Conservation (phyloP, 2,329 filamentous ascomycete species). For the Paramyrothecium roridum region DNA sequence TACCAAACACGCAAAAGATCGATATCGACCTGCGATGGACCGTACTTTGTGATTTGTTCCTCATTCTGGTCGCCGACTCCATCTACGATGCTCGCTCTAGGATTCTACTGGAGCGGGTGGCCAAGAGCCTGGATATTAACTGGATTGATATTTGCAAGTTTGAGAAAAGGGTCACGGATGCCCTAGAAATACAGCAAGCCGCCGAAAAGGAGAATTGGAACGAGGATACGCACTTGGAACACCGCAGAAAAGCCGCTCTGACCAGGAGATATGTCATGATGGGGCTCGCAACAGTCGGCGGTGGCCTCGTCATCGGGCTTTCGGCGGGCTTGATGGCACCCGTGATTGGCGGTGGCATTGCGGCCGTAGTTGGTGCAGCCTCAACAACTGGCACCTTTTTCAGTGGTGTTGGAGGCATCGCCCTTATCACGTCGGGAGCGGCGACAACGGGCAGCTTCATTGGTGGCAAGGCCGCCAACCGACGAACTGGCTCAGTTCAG, state of each 20-base stretch:
- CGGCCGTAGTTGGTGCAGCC: conserved; percentile 92
- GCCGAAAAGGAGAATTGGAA: conserved; percentile 97
- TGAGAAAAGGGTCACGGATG: conserved; percentile 94
- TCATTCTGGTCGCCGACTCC: conserved; percentile 94
- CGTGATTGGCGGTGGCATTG: conserved; percentile 89
- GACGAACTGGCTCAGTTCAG: conserved; percentile 85
- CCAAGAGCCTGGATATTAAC: conserved; percentile 72
- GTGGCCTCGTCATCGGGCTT: conserved; percentile 89
- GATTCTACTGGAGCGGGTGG: conserved; percentile 78
- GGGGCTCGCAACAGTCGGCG: conserved; percentile 94
- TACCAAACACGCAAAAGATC: conserved; percentile 77
- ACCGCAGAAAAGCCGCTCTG: conserved; percentile 73
- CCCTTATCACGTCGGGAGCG: conserved; percentile 87
- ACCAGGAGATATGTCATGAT: conserved; percentile 89
- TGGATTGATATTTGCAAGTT: conserved; percentile 96
- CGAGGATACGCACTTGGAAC: conserved; percentile 90
- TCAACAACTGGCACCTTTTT: conserved; percentile 92
- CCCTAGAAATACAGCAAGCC: conserved; percentile 94
- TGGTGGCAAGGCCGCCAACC: conserved; percentile 78
- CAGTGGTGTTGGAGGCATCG: conserved; percentile 86
- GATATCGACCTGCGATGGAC: conserved; percentile 98
- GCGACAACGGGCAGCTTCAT: conserved; percentile 85
- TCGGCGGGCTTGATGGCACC: conserved; percentile 90
- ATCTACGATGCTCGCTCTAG: conserved; percentile 88
- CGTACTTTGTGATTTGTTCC: conserved; percentile 90